Conservation (phyloP, 306 rosid species). For the Sphenostylis stenocarpa region DNA sequence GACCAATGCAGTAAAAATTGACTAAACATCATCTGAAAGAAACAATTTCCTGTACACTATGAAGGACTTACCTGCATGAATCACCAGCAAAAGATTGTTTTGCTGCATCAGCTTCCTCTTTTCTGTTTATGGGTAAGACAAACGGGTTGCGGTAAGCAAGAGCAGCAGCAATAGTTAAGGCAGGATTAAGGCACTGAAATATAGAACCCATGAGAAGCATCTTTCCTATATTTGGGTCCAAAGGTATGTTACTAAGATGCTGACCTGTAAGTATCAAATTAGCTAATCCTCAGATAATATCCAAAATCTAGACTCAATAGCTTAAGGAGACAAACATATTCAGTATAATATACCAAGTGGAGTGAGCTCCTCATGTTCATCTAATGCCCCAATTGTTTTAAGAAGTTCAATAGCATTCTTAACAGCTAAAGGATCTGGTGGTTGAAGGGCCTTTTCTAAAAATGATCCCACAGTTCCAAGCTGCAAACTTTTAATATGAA, state of each 20-base stretch:
- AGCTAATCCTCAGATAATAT: constrained; percentile 32
- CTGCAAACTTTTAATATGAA: constrained; percentile 91
- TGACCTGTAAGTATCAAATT: constrained; percentile 54
- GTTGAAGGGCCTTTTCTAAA: constrained; percentile 94
- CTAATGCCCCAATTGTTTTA: constrained; percentile 88
- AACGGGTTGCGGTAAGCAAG: constrained; percentile 94
- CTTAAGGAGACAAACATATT: constrained; percentile 26
- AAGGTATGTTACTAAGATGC: constrained; percentile 88
- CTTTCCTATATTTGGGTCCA: constrained; percentile 98
- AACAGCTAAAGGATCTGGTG: constrained; percentile 93
- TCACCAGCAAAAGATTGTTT: constrained; percentile 81
- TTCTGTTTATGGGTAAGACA: constrained; percentile 80
- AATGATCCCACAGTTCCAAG: constrained; percentile 88
- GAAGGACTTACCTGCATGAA: constrained; percentile 74
- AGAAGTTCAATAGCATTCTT: constrained; percentile 94
- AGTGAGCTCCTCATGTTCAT: constrained; percentile 87
- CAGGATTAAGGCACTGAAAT: constrained; percentile 95
- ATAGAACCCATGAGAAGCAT: constrained; percentile 98
- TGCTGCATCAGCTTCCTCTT: constrained; percentile 94
- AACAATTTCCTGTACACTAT: background rate
- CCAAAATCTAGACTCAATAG: constrained; percentile 26
- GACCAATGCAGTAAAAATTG: constrained; percentile 8
- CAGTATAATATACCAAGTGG: constrained; percentile 66
- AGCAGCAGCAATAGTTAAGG: constrained; percentile 93
- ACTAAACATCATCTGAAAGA: background rate